Evolutionary conservation across 2,329 filamentous ascomycete genomes (phyloP), one percentile per base, ranked within the genome.

Genomic region (Plectosphaerella plurivora): DNA sequence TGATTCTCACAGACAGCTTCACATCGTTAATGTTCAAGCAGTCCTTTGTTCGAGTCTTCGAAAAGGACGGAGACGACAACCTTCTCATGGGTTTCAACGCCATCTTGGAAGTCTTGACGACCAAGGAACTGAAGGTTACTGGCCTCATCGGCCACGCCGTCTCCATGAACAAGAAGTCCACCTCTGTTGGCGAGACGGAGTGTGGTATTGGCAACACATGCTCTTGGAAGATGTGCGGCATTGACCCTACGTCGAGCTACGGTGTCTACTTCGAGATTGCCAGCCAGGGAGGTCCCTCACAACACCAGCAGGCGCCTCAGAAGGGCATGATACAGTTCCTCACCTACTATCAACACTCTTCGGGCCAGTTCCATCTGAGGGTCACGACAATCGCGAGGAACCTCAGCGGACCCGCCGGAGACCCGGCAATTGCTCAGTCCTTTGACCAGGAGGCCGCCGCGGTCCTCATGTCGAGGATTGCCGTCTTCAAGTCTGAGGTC

Each of bases 1-100:
- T 99, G 87, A 95, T 99, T 58, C 75, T 99, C 59, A 97, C 94
- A 2, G 94, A 99, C 69, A 97, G 92, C 68, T 99, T 99, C 69
- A 97, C 93, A 4, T 95, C 94, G 0, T 97, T 93, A 53, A 97
- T 99, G 87, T 99, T 97, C 79, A 97, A 94, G 75, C 94, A 99
- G 68, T 97, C 94, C 0, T 99, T 99, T 65, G 88, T 96, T 49
- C 88, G 95, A 54, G 86, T 99, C 16, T 99, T 99, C 65, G 94
- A 99, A 68, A 97, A 97, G 72, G 94, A 99, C 65, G 90, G 82
- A 2, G 88, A 96, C 54, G 94, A 97, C 60, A 96, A 97, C 67
- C 81, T 99, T 14, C 74, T 96, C 10, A 99, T 99, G 94, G 94
- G 91, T 45, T 99, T 99, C 77, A 99, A 99, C 65, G 94, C 91